Evolutionary conservation across 2,329 filamentous ascomycete genomes (phyloP).

Genomic region (Trichoderma sp.): DNA sequence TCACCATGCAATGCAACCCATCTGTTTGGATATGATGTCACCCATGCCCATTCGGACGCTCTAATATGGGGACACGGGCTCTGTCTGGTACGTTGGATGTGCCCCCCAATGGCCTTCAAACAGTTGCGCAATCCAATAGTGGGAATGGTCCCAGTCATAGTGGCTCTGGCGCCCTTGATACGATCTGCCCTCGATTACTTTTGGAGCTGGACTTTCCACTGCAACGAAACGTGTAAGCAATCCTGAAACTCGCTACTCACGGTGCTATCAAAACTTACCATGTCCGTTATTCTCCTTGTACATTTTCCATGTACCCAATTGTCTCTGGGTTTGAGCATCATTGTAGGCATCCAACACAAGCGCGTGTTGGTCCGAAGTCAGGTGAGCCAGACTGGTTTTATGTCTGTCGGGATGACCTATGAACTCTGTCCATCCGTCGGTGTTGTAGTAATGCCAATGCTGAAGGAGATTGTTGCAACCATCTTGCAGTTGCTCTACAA

Average conservation of each 20-base stretch:
- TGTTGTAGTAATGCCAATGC: conserved; percentile 56
- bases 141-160: conserved; percentile 43
- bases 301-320: conserved; percentile 36
- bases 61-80: conserved; percentile 19
- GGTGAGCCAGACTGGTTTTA: conserved; percentile 34
- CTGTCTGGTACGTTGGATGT: conserved; percentile 36
- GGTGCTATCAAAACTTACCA: conserved; percentile 25
- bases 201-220: background rate
- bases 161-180: conserved; percentile 34
- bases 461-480: conserved; percentile 49
- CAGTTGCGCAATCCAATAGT: conserved; percentile 51
- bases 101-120: conserved; percentile 46
- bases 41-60: background rate
- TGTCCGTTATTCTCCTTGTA: conserved; percentile 32
- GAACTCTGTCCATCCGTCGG: conserved; percentile 33
- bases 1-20: background rate
- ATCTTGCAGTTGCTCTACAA: conserved; percentile 48
- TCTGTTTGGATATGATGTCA: background rate
- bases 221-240: conserved; percentile 1
- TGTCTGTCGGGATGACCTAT: conserved; percentile 34
- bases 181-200: background rate
- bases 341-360: conserved; percentile 38
- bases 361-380: conserved; percentile 38
- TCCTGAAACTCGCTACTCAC: background rate
- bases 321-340: conserved; percentile 30